These are phyloP conservation scores for Leersia perrieri DNA, from an alignment of 176 grass and related monocot species.

Conservation along the genomic window DNA sequence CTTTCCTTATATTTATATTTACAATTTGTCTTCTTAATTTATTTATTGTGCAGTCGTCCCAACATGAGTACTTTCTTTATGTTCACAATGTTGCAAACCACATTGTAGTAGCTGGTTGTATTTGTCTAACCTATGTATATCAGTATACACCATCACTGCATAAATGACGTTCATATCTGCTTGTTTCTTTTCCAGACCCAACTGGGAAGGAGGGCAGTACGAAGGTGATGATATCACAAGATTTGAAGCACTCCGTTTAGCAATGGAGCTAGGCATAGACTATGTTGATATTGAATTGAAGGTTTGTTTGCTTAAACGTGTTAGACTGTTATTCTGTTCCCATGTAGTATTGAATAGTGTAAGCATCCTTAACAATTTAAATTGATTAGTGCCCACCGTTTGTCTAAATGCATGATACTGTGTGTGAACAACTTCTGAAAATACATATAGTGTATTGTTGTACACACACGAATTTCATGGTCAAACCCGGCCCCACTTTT, in stretches of 20 bases:
- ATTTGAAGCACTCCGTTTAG: slow-evolving; percentile 64
- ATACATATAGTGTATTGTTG: slow-evolving; percentile 2
- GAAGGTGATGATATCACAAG: slow-evolving; percentile 79
- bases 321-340: slow-evolving; percentile 14
- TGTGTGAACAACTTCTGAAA: background rate
- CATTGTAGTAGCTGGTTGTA: background rate
- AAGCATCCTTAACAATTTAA: background rate
- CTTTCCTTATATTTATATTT: slow-evolving; percentile 8
- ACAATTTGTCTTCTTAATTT: background rate
- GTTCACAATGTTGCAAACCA: background rate
- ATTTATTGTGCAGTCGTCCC: background rate
- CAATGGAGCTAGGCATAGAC: slow-evolving; percentile 93
- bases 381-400: background rate
- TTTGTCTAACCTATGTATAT: slow-evolving; percentile 11
- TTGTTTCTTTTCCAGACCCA: slow-evolving; percentile 62
- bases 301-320: slow-evolving; percentile 48
- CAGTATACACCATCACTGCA: background rate
- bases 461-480: background rate
- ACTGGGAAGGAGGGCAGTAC: slow-evolving; percentile 94
- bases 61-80: background rate
- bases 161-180: slow-evolving; percentile 13
- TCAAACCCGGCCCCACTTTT: background rate
- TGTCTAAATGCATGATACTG: background rate
- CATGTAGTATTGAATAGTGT: background rate
- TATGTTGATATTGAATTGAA: slow-evolving; percentile 99